Evolutionary conservation across 2,329 filamentous ascomycete species (phyloP), one percentile per base, ranked within the genome.

Genomic region (Myriosclerotinia scirpicola): DNA sequence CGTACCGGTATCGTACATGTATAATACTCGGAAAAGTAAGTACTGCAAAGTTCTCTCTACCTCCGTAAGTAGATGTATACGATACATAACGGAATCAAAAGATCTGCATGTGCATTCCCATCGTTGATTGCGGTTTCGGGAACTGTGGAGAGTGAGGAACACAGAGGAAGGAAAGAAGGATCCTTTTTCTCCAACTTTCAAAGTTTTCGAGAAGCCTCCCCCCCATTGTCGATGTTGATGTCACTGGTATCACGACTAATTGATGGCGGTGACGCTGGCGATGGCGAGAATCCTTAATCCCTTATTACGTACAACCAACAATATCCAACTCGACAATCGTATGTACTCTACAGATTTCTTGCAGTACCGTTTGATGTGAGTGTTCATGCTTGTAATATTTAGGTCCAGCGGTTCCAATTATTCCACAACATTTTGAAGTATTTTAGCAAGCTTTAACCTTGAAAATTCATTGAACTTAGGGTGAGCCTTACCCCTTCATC

Each of bases 281-380:
- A 46, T 58, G 38, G 9, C 56, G 40, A 59, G 46, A 36, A 30
- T 30, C 38, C n/a, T 20, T 44, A 12, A 12, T 46, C 22, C 56
- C 42, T 59, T 50, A 50, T 60, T 20, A 46, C 61, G 38, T 64
- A 55, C 61, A 55, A 26, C 53, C 26, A 34, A 55, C 61, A 22
- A 20, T 11, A 48, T 48, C 30, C 42, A 59, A 22, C 26, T 40
- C 60, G 36, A 54, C 34, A 42, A 42, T 40, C 48, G n/a, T 17
- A 56, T 55, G 8, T 17, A 17, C 14, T 44, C 30, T 65, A 60
- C 56, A 48, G 1, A 59, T 59, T 59, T 50, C 54, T 65, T 65
- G 63, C 63, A 65, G 63, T 34, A 17, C 63, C 63, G 44, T 20
- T 30, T 42, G 53, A 60, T 60, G 54, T 65, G 46, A 52, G 54